Base-by-base conservation (phyloP, 2,329 filamentous ascomycete species). In the Ophiocordyceps camponoti-saundersi region DNA sequence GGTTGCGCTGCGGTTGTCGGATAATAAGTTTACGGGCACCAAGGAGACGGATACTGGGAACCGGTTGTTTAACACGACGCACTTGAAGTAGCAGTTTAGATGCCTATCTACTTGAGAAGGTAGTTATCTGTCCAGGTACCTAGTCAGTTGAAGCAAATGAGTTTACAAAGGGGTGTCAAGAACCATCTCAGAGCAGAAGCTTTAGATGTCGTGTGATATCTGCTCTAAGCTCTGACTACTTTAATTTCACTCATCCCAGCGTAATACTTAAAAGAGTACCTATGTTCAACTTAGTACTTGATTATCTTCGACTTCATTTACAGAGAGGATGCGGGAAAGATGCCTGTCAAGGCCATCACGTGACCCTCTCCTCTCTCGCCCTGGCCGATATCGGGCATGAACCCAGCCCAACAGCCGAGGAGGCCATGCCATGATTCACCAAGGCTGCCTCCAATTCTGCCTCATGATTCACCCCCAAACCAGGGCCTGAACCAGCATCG, bases 31-130 rank as follows among this genome's bases (percentile, higher is more conserved):
- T 56, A 73, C 60, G 0, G 75, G 75, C 0, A 65, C 49, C 1
- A 69, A 70, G 0, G 55, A 44, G 0, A 79, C 71, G 0, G 76
- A 82, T 54, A 81, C 75, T 1, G 75, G 75, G 0, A 71, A 79
- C 51, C 66, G 74, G 5, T 59, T 80, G 2, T 80, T 78, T 56
- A 78, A 79, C 54, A 79, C 72, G 0, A 73, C 67, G 4, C 59
- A 70, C 51, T 49, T 74, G 44, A 52, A 54, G 43, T 67, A n/a
- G 42, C 15, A 13, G 41, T 10, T 16, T 10, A 6, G 15, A 30
- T 32, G 8, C 16, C 34, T 39, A 18, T 11, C 6, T 36, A 36
- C 3, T 5, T 34, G 13, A 4, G 16, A 6, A 34, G 11, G 12
- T 34, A 34, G 32, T 4, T 26, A n/a, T n/a, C n/a, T n/a, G n/a